Conservation (phyloP, 2,329 filamentous ascomycete species). For the Colletotrichum sublineola region DNA sequence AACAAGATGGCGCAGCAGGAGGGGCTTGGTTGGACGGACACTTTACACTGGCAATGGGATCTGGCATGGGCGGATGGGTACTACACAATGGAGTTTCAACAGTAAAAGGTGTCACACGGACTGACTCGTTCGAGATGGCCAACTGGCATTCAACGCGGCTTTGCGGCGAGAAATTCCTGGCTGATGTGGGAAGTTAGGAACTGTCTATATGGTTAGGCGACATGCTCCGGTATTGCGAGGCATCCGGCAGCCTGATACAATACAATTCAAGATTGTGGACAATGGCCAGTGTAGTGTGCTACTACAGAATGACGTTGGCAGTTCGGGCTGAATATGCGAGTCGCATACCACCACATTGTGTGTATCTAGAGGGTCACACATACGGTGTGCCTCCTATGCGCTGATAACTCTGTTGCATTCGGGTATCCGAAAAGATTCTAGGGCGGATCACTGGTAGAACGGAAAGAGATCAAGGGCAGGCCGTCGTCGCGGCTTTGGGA, state of each 20-base stretch:
- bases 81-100: slow-evolving; percentile 33
- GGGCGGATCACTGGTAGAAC: not conserved
- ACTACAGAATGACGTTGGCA: not conserved
- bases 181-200: not conserved
- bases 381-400: not conserved
- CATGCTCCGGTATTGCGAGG: not conserved
- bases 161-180: not conserved
- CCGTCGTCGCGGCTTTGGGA: not conserved
- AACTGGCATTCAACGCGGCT: slow-evolving; percentile 21
- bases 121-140: not conserved
- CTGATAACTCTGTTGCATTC: not conserved
- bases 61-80: slow-evolving; percentile 3
- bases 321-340: not conserved
- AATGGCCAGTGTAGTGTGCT: not conserved
- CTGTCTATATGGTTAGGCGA: slow-evolving; percentile 1
- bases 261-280: not conserved
- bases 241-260: not conserved
- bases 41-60: slow-evolving; percentile 1
- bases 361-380: not conserved
- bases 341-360: not conserved
- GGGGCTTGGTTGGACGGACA: not conserved
- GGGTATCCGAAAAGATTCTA: slow-evolving; percentile 12
- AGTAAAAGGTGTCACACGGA: slow-evolving; percentile 18
- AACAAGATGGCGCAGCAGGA: slow-evolving; percentile 2
- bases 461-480: not conserved